phyloP scores from a whole-genome alignment of 352 stramenopile species.

The Aphanomyces euteiches region DNA sequence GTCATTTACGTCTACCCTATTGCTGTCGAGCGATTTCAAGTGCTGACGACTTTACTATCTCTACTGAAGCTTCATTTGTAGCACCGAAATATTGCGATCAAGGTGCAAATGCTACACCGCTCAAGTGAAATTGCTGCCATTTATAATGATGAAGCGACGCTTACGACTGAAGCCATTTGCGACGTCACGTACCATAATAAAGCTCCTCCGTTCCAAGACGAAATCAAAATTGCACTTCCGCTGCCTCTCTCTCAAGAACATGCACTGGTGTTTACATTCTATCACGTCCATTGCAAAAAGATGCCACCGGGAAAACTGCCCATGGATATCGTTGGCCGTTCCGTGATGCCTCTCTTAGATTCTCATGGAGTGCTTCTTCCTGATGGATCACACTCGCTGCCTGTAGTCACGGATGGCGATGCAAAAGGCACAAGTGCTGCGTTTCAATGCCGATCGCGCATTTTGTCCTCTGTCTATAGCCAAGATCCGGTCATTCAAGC shows the following conservation, averaged over 20 bases:
- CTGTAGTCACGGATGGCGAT: constrained; percentile 33
- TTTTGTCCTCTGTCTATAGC: constrained; percentile 13
- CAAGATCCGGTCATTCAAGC: constrained; percentile 7
- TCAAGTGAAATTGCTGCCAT: too few relatives aligned
- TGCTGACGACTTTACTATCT: background rate
- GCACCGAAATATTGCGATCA: constrained; percentile 62
- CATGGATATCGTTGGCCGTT: constrained; percentile 61
- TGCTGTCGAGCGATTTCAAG: constrained; percentile 56
- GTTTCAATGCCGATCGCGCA: constrained; percentile 13
- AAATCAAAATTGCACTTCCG: constrained; percentile 69
- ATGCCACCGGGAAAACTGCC: constrained; percentile 49
- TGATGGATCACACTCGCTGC: constrained; percentile 45
- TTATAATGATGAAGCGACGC: background rate
- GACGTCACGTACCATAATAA: constrained; percentile 80
- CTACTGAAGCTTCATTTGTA: background rate
- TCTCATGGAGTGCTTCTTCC: constrained; percentile 48
- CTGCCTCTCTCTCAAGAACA: constrained; percentile 45
- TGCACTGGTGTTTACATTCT: constrained; percentile 70
- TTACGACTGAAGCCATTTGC: constrained; percentile 35
- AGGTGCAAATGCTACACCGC: constrained; percentile 52
- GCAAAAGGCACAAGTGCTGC: background rate
- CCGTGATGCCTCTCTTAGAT: constrained; percentile 46
- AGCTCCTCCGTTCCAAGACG: constrained; percentile 66
- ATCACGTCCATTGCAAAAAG: constrained; percentile 82
- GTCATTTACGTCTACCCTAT: constrained; percentile 63